These are phyloP conservation scores for Bertia moriformis DNA, from an alignment of 2,329 filamentous ascomycete genomes.

Conservation along the genomic window DNA sequence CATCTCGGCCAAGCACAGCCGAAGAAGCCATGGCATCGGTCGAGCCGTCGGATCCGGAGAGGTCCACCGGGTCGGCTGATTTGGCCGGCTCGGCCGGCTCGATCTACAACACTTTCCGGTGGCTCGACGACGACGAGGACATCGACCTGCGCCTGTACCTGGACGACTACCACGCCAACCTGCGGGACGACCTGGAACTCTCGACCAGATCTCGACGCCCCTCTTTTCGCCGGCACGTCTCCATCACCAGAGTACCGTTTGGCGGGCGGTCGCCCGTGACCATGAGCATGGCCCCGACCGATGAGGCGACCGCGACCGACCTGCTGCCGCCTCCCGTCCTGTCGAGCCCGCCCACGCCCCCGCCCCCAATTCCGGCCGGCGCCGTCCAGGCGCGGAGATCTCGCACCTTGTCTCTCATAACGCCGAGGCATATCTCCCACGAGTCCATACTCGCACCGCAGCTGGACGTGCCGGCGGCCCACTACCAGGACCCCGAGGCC, in stretches of 20 bases:
- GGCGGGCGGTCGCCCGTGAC: conserved; percentile 37
- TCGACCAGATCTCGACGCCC: conserved; percentile 31
- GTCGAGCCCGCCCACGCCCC: conserved; percentile 7
- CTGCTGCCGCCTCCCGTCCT: conserved; percentile 14
- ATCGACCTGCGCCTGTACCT: conserved; percentile 53
- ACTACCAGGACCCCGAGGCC: conserved; percentile 84
- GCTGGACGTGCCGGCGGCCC: conserved; percentile 59
- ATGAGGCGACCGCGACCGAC: conserved; percentile 19
- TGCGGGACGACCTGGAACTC: conserved; percentile 32
- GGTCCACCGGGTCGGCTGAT: conserved; percentile 6
- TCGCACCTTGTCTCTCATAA: conserved; percentile 37
- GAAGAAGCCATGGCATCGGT: conserved; percentile 2
- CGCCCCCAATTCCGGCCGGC: conserved; percentile 17
- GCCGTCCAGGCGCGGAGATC: conserved; percentile 28
- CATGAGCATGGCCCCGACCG: conserved; percentile 29
- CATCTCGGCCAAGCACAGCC: conserved; percentile 7
- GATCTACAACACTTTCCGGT: conserved; percentile 55
- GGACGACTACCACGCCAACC: conserved; percentile 56
- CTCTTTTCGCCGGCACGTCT: conserved; percentile 58
- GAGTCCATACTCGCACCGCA: conserved; percentile 31
- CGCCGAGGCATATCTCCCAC: conserved; percentile 26
- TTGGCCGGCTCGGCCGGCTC: conserved; percentile 24
- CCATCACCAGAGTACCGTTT: conserved; percentile 53
- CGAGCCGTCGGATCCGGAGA: conserved; percentile 6
- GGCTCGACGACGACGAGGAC: conserved; percentile 60